Evolutionary conservation across 208 protist species (phyloP), one percentile per base, ranked within the genome.

Genomic region (Acanthamoeba polyphaga): DNA sequence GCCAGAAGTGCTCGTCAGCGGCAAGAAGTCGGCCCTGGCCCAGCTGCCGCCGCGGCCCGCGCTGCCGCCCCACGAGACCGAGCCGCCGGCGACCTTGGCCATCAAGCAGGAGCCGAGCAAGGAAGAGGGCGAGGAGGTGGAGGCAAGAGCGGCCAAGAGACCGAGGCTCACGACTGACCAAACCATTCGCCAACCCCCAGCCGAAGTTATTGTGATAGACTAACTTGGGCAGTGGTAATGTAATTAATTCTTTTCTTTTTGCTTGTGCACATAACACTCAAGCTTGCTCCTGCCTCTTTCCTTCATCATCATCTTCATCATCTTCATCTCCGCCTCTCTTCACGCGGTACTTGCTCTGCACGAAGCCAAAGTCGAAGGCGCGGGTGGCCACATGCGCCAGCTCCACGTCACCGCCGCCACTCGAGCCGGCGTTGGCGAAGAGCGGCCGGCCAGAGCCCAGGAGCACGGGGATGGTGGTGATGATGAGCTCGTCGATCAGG

Each of bases 21-120:
- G 80, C n/a, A 89, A 89, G 80, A 89, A 89, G 80, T 89, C 80
- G 24, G 80, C 49, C 27, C 46, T 60, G 78, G n/a, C 34, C 29
- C 38, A 24, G 19, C 46, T 87, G 19, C 22, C 43, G 34, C 32
- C 15, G 64, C 64, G 34, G 34, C 34, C 22, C 8, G 17, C 72
- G 8, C 38, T 29, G 15, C 72, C 29, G 7, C 24, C 72, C 17
- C 8, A 80, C 72, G 34, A 80, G 29, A 17, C 22, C 10, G 0
- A 46, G 72, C 49, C 72, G 17, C 10, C 7, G 0, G 29, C 72
- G 46, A 49, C 24, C 9, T 51, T 68, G 62, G 22, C 27, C 27
- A 68, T 68, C 62, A 68, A 29, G 24, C 62, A 29, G 24, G 62
- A 68, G 17, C 62, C 62, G 24, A 68, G 64, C 22, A 24, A 70